These are phyloP conservation scores for Capsicum baccatum DNA, from an alignment of 257 asterid species.

Conservation along the genomic window DNA sequence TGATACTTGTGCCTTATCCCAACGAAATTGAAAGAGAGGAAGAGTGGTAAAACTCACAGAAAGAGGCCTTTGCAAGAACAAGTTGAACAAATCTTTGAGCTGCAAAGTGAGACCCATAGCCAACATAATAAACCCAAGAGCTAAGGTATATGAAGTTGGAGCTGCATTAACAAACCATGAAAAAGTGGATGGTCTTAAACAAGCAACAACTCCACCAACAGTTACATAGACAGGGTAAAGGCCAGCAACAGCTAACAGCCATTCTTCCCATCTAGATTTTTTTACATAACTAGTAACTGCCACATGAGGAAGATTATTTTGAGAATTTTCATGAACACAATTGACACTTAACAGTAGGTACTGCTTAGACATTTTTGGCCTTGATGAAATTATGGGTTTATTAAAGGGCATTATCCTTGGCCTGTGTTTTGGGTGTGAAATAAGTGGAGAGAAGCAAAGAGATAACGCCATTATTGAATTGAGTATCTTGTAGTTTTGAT, in stretches of 20 bases:
- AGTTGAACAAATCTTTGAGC: conserved; percentile 68
- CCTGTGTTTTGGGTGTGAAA: not conserved
- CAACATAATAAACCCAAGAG: conserved; percentile 82
- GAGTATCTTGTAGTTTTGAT: not conserved
- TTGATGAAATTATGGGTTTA: conserved; percentile 38
- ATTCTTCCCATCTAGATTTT: conserved; percentile 67
- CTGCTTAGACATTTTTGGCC: conserved; percentile 34
- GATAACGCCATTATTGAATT: conserved; percentile 4
- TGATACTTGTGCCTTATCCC: too few species aligned
- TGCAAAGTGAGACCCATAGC: conserved; percentile 91
- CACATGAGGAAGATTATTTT: conserved; percentile 30
- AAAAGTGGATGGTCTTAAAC: conserved; percentile 66
- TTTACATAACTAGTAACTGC: conserved; percentile 38
- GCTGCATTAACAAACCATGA: conserved; percentile 72
- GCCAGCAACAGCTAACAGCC: conserved; percentile 67
- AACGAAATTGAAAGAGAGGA: not conserved
- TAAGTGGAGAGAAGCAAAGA: conserved; percentile 18
- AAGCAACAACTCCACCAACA: conserved; percentile 75
- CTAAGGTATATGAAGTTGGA: conserved; percentile 71
- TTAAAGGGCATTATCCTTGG: not conserved
- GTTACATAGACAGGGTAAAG: conserved; percentile 87
- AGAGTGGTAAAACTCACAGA: conserved; percentile 55
- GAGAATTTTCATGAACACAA: conserved; percentile 38
- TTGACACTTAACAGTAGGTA: conserved; percentile 29
- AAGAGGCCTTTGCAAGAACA: conserved; percentile 58